Evolutionary conservation across 805 yeast genomes (phyloP).

Genomic region (Soucietia sequanensis): DNA sequence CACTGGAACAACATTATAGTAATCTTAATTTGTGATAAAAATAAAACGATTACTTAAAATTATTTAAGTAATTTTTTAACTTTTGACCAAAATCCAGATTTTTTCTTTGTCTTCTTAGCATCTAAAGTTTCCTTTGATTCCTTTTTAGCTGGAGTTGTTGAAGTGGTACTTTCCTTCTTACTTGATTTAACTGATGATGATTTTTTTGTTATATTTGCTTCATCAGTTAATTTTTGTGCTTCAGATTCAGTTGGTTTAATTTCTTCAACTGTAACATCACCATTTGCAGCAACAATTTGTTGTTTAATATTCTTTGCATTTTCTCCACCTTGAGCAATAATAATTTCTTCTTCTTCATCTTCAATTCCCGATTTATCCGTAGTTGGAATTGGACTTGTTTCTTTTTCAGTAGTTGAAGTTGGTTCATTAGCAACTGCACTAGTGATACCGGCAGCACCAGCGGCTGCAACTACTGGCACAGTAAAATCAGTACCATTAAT

Average conservation of each 20-base stretch:
- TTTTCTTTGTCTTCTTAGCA: constrained; percentile 11
- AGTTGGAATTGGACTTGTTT: no score
- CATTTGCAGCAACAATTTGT: constrained; percentile 34
- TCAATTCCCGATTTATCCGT: no score
- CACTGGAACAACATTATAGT: no score
- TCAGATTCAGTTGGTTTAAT: constrained; percentile 41
- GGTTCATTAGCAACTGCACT: constrained; percentile 3
- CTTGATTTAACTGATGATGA: no score
- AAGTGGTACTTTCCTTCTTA: no score
- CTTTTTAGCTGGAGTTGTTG: constrained; percentile 3
- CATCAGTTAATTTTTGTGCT: constrained; percentile 33
- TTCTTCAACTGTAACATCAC: constrained; percentile 40
- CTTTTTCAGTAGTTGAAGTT: no score
- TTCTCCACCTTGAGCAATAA: constrained; percentile 37
- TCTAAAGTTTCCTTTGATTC: constrained; percentile 3
- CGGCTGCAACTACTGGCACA: constrained; percentile 6
- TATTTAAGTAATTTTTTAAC: not conserved
- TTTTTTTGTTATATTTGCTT: constrained; percentile 30
- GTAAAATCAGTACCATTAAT: not conserved
- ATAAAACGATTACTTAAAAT: no score
- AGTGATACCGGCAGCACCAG: constrained; percentile 13
- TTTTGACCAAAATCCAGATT: constrained; percentile 6
- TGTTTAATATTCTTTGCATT: constrained; percentile 28
- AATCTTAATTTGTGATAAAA: no score
- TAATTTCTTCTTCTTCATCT: constrained; percentile 33